Evolutionary conservation across 371 early-diverging fungal species (phyloP), one percentile per base, ranked within the genome.

Genomic region (Umbelopsis sp.): DNA sequence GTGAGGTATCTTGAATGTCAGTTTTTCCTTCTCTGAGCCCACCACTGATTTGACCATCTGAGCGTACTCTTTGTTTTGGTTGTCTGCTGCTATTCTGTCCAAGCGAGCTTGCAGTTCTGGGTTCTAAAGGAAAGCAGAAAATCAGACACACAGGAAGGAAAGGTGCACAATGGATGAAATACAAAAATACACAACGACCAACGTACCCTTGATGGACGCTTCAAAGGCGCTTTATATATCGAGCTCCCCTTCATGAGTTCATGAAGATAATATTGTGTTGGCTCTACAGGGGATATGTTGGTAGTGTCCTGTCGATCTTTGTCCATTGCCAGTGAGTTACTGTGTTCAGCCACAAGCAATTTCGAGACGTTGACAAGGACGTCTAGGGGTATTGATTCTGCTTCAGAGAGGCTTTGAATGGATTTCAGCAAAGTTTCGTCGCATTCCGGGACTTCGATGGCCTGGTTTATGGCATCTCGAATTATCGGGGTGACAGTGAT

Each of bases 81-180:
- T 75, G 18, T 82, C 74, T 29, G 65, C 53, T 32, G 78, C 65
- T 48, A 83, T 63, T 44, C 74, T 71, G 10, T 77, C 71, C 50
- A 79, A 50, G 41, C 71, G 72, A 41, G 73, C 80, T 65, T 74
- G 71, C 46, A 80, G 72, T 50, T 65, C 74, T 10, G 76, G 78
- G 50, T 76, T 70, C 80, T 80, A 50, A 48, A 6, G 57, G 18
- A 48, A 46, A 12, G 18, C n/a, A 7, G 20, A n/a, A 22, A 45
- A 45, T 10, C 45, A 53, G 32, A 25, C 29, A 53, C 6, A 29
- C 8, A 32, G 6, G 4, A 29, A 14, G 20, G 0, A 12, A 29
- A 14, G 20, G 8, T 5, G 24, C 20, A 25, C 8, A 53, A 29
- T 25, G 29, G 32, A 52, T 52, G 18, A 37, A 11, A 35, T 18